Evolutionary conservation across 495 filamentous ascomycete species (phyloP), one percentile per base, ranked within the genome.

Genomic region (Hypoxylon intermedium): DNA sequence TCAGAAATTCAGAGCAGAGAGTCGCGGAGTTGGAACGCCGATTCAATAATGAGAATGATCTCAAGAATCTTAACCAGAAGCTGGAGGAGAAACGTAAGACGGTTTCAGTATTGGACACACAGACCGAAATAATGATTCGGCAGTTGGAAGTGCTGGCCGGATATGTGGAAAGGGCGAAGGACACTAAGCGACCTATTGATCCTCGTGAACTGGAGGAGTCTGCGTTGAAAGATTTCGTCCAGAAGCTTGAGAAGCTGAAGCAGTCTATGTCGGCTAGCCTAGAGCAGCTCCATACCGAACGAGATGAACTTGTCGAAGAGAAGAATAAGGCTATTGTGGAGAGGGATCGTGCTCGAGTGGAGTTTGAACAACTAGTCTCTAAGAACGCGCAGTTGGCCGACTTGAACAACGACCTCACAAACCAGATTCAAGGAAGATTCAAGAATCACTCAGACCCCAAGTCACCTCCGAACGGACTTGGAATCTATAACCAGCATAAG

Each of bases 311-410:
- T 6, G 75, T 89, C 2, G 90, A 96, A 48, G 92, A 98, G 73
- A 88, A 91, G 60, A 83, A 83, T 23, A 88, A 85, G 63, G 81
- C 96, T 18, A 85, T 88, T 28, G 86, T 86, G 28, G 85, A 90
- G 74, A 91, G 93, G 61, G 93, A 97, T 70, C 91, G 93, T 73
- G 90, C 89, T 54, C 87, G 96, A 71, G 87, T 93, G 60, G 95
- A 99, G 61, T 97, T 96, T 67, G 95, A 97, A 76, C 89, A 96
- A 64, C 80, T 98, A 21, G 93, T 90, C 15, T 85, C 85, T 52
- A 96, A 96, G 80, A 99, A 99, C 67, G 88, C 89, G 3, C 92
- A 98, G 74, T 80, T 99, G 49, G 88, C 89, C 36, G 92, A 97
- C 69, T 76, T 97, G 69, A 98, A 99, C 79, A 96, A 94, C 64